Conservation (phyloP, 2,329 filamentous ascomycete species). For the Cylindrodendrum hubeiense region DNA sequence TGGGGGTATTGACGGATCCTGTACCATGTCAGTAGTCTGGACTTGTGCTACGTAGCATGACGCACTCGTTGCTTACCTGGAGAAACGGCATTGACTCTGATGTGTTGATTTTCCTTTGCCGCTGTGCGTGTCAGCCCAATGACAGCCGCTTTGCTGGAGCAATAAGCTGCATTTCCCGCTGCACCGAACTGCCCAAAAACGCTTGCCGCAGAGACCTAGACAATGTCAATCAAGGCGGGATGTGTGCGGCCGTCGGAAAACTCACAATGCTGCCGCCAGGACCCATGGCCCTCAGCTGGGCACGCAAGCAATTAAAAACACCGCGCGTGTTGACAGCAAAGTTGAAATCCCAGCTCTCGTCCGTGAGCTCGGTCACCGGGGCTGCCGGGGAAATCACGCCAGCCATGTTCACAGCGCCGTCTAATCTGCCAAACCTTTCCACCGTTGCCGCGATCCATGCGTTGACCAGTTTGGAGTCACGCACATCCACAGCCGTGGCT, state of each 20-base stretch:
- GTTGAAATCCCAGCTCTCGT: conserved; percentile 56
- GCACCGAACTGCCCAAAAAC: conserved; percentile 44
- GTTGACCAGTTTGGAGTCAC: conserved; percentile 28
- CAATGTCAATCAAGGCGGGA: no score
- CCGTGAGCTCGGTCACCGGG: conserved; percentile 50
- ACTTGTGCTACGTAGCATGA: not conserved
- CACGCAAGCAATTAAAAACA: conserved; percentile 63
- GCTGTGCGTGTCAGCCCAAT: conserved; percentile 46
- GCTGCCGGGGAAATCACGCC: conserved; percentile 31
- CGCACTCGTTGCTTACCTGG: conserved; percentile 33
- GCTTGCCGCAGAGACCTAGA: conserved; percentile 48
- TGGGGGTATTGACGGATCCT: conserved; percentile 34
- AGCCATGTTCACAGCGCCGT: conserved; percentile 58
- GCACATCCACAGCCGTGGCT: conserved; percentile 26
- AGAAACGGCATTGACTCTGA: conserved; percentile 32
- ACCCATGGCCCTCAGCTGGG: conserved; percentile 55
- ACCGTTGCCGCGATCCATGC: conserved; percentile 49
- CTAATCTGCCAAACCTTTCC: conserved; percentile 50
- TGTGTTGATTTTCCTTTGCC: conserved; percentile 41
- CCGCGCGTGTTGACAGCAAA: conserved; percentile 60
- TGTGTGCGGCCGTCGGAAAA: rapidly evolving
- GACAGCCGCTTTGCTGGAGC: conserved; percentile 47
- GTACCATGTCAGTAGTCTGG: not conserved
- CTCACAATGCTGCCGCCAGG: conserved; percentile 32
- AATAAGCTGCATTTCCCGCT: conserved; percentile 43